These are phyloP conservation scores for Paratinospora sagittata DNA, from an alignment of 164 flowering plant genomes.

Conservation along the genomic window DNA sequence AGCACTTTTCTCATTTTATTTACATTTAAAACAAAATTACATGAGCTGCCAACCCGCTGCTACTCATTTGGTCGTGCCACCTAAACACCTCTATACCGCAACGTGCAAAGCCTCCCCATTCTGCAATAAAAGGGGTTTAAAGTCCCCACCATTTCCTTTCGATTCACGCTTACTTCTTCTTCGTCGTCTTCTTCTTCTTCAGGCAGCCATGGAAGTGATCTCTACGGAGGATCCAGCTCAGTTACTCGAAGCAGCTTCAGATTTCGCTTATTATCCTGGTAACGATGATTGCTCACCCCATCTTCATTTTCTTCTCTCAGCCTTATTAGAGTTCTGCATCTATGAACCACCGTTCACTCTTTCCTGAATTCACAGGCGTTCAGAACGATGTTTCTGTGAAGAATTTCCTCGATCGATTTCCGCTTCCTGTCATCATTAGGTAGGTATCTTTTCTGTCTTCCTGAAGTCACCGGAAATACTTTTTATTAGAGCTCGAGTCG, in stretches of 20 bases:
- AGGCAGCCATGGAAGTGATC: slow-evolving; percentile 38
- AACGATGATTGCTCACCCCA: not conserved
- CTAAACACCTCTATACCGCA: not conserved
- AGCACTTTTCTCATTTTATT: too few species aligned
- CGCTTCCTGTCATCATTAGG: slow-evolving; percentile 67
- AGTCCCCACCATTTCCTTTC: too few species aligned
- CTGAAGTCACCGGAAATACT: too few species aligned
- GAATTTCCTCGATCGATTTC: slow-evolving; percentile 60
- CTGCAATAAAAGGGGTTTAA: too few species aligned
- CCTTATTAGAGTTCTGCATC: not conserved
- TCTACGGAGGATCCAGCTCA: slow-evolving; percentile 35
- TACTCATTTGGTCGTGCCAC: too few species aligned
- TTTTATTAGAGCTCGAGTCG: too few species aligned
- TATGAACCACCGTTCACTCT: not conserved
- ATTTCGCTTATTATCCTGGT: slow-evolving; percentile 66
- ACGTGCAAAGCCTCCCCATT: too few species aligned
- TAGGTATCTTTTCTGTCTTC: slow-evolving; percentile 12
- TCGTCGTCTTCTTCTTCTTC: slow-evolving; percentile 1
- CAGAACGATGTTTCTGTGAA: slow-evolving; percentile 49
- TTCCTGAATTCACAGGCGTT: slow-evolving; percentile 32
- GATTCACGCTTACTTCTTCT: slow-evolving; percentile 7
- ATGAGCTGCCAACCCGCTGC: too few species aligned
- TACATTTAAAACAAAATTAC: too few species aligned
- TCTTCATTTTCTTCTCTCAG: not conserved
- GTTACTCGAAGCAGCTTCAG: slow-evolving; percentile 59